Evolutionary conservation across 768 basidiomycete genomes (phyloP).

Genomic region (Amanita fuliginea): DNA sequence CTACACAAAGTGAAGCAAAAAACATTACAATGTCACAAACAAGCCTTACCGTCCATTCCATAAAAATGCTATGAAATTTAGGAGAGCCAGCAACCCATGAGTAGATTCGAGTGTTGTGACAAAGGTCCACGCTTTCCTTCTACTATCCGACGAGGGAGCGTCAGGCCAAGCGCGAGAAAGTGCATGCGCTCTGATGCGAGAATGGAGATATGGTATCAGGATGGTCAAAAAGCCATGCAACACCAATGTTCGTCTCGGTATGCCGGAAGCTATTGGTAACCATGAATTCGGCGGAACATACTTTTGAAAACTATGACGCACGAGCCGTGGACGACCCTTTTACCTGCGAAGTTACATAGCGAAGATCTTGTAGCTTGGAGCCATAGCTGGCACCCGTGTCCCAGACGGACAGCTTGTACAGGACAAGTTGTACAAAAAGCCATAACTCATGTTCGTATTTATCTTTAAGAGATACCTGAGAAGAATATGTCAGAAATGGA

Average conservation of each 20-base stretch:
- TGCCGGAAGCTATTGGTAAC: constrained; percentile 40
- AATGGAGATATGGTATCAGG: constrained; percentile 68
- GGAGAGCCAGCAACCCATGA: constrained; percentile 48
- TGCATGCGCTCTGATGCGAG: constrained; percentile 62
- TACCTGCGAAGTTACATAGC: constrained; percentile 31
- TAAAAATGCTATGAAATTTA: constrained; percentile 78
- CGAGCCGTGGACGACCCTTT: constrained; percentile 17
- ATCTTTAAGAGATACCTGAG: constrained; percentile 44
- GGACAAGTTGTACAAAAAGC: constrained; percentile 54
- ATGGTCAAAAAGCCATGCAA: constrained; percentile 67
- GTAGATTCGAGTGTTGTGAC: constrained; percentile 58
- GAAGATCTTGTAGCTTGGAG: constrained; percentile 69
- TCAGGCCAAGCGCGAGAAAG: constrained; percentile 88
- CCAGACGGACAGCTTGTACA: constrained; percentile 84
- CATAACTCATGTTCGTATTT: constrained; percentile 67
- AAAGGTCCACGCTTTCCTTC: constrained; percentile 63
- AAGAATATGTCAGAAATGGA: constrained; percentile 8
- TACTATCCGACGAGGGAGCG: constrained; percentile 66
- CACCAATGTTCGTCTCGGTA: constrained; percentile 50
- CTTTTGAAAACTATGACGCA: constrained; percentile 18
- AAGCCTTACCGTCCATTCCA: constrained; percentile 73
- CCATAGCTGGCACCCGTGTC: constrained; percentile 73
- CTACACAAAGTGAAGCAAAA: constrained; percentile 17
- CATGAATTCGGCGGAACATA: constrained; percentile 6
- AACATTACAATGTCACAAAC: neutral